These are phyloP conservation scores for Dictyophora rubrovolvata DNA, from an alignment of 768 basidiomycete genomes.

Conservation along the genomic window DNA sequence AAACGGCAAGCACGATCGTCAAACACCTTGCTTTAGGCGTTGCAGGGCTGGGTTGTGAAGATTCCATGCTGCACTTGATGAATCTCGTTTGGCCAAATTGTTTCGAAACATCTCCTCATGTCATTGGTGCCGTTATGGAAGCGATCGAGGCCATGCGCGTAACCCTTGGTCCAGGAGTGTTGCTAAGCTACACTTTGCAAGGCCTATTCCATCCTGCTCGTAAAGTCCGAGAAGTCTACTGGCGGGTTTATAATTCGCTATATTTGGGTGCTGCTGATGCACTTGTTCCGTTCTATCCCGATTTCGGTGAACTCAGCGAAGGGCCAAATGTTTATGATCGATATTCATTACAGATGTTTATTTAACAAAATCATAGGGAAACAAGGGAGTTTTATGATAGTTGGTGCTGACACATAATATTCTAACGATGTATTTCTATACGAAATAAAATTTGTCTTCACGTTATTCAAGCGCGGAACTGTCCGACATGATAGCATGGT, in stretches of 20 bases:
- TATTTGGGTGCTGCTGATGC: constrained; percentile 88
- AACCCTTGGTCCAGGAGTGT: constrained; percentile 85
- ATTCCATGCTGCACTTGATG: constrained; percentile 95
- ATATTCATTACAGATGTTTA: constrained; percentile 75
- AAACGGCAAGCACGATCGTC: constrained; percentile 96
- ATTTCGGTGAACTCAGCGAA: constrained; percentile 82
- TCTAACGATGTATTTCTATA: neutral
- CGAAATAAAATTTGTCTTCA: neutral
- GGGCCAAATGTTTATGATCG: constrained; percentile 84
- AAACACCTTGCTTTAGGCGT: constrained; percentile 96
- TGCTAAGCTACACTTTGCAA: constrained; percentile 87
- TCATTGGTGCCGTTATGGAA: constrained; percentile 97
- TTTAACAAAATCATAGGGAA: constrained; percentile 27
- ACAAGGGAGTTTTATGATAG: neutral
- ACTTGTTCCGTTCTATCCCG: constrained; percentile 92
- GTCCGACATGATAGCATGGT: neutral
- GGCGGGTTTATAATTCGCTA: constrained; percentile 91
- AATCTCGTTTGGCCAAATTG: constrained; percentile 99
- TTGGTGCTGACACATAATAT: neutral
- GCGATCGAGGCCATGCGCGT: constrained; percentile 97
- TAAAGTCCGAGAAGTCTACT: constrained; percentile 92
- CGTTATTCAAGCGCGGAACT: neutral
- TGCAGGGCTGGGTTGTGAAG: constrained; percentile 94
- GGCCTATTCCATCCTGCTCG: constrained; percentile 96
- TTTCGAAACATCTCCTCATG: constrained; percentile 96